Percentiles rank a stretch among this genome's conserved stretches.
Evolutionary conservation across 345 rosid species (phyloP).

Genomic region (Brassica napus): DNA sequence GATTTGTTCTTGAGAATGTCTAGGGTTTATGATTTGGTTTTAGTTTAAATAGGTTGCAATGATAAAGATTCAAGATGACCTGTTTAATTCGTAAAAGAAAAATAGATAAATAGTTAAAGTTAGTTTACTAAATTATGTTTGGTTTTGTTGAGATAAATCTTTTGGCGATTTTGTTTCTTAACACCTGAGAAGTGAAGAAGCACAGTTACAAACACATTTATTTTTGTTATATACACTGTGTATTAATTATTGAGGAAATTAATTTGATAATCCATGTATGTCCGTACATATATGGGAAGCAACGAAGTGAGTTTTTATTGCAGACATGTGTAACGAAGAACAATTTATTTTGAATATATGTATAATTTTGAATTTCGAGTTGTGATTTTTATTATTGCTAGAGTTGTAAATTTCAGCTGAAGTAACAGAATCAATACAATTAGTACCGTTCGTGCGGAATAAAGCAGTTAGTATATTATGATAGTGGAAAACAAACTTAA

Average conservation of each 20-base stretch:
- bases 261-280: not conserved
- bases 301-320: not conserved
- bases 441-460: constrained; percentile 16
- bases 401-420: not conserved
- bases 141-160: not conserved
- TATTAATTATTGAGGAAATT: not conserved
- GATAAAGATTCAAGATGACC: not conserved
- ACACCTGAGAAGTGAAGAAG: not conserved
- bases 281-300: not conserved
- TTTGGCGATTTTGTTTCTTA: not conserved
- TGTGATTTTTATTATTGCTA: not conserved
- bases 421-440: constrained; percentile 7
- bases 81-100: not conserved
- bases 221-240: not conserved
- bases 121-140: not conserved
- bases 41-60: not conserved
- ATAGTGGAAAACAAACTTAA: not conserved
- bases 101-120: not conserved
- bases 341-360: not conserved
- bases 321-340: not conserved
- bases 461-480: not conserved
- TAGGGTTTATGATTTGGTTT: constrained; percentile 1
- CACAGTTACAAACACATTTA: not conserved
- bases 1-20: constrained; percentile 1
- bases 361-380: not conserved